phyloP scores from a whole-genome alignment of 305 asterid genomes.

The Fraxinus greggii region DNA sequence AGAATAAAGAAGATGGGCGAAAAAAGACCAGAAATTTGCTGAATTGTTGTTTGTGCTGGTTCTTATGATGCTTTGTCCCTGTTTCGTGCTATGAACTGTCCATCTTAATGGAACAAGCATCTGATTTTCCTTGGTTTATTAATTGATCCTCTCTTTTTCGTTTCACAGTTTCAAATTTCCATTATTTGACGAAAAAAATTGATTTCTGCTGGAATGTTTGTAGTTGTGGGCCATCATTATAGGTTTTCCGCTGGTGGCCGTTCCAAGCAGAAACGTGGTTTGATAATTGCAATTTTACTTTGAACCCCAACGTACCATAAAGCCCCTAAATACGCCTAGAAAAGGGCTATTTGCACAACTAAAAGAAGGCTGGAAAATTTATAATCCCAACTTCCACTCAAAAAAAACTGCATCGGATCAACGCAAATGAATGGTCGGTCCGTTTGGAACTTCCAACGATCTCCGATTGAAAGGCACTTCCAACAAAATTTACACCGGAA shows the following conservation, averaged over 20 bases:
- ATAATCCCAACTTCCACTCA: not conserved
- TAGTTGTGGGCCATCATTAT: not conserved
- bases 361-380: not conserved
- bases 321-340: not conserved
- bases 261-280: not conserved
- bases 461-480: not conserved
- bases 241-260: not conserved
- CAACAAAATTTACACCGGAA: not conserved
- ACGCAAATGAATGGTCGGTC: not conserved
- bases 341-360: not conserved
- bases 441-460: not conserved
- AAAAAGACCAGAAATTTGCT: conserved; percentile 28
- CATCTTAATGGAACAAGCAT: conserved; percentile 37
- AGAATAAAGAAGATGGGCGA: conserved; percentile 32
- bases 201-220: not conserved
- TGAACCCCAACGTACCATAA: not conserved
- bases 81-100: conserved; percentile 27
- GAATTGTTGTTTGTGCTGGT: conserved; percentile 45
- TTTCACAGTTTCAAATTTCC: not conserved
- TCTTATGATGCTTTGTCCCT: conserved; percentile 43
- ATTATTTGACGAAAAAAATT: not conserved
- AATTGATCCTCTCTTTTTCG: not conserved
- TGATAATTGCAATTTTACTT: not conserved
- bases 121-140: conserved; percentile 21
- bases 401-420: not conserved